phyloP scores from a whole-genome alignment of 805 yeast genomes.

The Lachancea sp. region DNA sequence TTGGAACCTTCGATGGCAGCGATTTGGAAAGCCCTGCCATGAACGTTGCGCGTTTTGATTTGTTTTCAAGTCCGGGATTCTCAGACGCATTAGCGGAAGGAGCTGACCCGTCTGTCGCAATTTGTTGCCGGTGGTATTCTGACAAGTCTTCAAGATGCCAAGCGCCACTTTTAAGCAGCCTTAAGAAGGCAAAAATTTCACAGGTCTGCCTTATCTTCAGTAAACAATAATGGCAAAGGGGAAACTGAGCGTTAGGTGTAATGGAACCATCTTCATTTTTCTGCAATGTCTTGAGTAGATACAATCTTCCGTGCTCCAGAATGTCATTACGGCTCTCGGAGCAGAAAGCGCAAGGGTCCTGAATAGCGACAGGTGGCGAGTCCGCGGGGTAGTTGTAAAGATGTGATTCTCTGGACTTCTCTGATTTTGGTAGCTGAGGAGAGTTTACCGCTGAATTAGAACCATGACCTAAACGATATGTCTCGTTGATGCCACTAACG shows the following conservation, averaged over 20 bases:
- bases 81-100: background rate
- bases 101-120: slow-evolving; percentile 6
- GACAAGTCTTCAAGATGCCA: slow-evolving; percentile 50
- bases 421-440: background rate
- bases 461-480: slow-evolving; percentile 41
- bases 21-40: slow-evolving; percentile 21
- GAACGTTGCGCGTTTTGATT: slow-evolving; percentile 24
- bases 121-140: slow-evolving; percentile 13
- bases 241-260: slow-evolving; percentile 39
- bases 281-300: slow-evolving; percentile 50
- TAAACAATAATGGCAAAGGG: slow-evolving; percentile 78
- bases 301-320: slow-evolving; percentile 71
- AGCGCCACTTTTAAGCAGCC: slow-evolving; percentile 52
- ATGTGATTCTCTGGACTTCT: slow-evolving; percentile 27
- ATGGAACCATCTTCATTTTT: slow-evolving; percentile 29
- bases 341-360: slow-evolving; percentile 75
- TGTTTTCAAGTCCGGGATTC: slow-evolving; percentile 18
- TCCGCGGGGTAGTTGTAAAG: slow-evolving; percentile 40
- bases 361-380: slow-evolving; percentile 67
- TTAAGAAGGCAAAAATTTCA: slow-evolving; percentile 71
- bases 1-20: slow-evolving; percentile 9
- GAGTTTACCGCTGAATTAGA: slow-evolving; percentile 1
- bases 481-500: slow-evolving; percentile 72
- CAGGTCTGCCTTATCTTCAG: slow-evolving; percentile 73
- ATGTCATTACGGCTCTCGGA: slow-evolving; percentile 69